These are phyloP conservation scores for Mrakia gelida DNA, from an alignment of 768 basidiomycete genomes.

Conservation along the genomic window DNA sequence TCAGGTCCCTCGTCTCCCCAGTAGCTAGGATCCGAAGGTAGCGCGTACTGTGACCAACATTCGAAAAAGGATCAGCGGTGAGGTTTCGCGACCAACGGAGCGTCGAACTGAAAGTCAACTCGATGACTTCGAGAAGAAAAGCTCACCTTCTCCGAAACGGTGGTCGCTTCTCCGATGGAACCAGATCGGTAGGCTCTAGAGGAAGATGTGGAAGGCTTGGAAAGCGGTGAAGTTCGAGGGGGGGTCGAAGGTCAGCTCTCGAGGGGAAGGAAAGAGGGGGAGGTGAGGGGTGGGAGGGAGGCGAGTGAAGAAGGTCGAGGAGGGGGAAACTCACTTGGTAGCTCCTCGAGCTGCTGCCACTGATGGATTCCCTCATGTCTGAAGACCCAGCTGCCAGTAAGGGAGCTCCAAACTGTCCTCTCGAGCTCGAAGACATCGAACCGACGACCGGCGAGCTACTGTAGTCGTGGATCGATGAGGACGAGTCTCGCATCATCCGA, in stretches of 20 bases:
- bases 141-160: constrained; percentile 8
- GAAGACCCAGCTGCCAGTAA: background rate
- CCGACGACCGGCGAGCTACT: background rate
- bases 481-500: background rate
- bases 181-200: background rate
- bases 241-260: background rate
- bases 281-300: background rate
- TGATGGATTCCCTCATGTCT: background rate
- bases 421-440: background rate
- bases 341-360: background rate
- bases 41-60: constrained; percentile 1
- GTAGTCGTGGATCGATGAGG: background rate
- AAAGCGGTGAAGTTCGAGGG: background rate
- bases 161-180: background rate
- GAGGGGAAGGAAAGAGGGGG: background rate
- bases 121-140: background rate
- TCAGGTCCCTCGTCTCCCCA: constrained; percentile 26
- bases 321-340: background rate
- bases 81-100: background rate
- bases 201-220: background rate
- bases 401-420: constrained; percentile 4
- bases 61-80: background rate
- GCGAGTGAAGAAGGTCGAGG: background rate
- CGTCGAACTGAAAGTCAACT: background rate
- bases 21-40: constrained; percentile 13